Conservation (phyloP, 2,329 filamentous ascomycete species). For the Chalaropsis ovoidea region DNA sequence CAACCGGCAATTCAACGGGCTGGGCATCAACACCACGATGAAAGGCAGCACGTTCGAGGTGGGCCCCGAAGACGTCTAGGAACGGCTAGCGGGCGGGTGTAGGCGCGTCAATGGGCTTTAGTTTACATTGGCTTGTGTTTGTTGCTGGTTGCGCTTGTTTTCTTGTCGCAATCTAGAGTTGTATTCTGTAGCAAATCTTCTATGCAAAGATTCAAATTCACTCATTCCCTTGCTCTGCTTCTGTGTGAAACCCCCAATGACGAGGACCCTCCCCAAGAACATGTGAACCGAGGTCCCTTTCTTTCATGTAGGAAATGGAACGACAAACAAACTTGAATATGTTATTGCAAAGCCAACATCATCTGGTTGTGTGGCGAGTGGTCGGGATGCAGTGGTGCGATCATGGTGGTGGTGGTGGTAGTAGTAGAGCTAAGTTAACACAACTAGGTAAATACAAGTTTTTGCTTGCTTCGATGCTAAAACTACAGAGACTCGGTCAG, state of each 20-base stretch:
- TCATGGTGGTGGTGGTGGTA: not conserved
- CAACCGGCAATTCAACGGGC: not conserved
- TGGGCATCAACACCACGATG: not conserved
- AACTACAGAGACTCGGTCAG: conserved; percentile 92
- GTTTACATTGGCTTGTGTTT: not conserved
- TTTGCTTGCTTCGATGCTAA: conserved; percentile 18
- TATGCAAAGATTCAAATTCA: not conserved
- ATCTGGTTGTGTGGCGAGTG: not conserved
- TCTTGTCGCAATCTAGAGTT: not conserved
- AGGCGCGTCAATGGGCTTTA: not conserved
- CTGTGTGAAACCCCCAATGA: not conserved
- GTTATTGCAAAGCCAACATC: not conserved
- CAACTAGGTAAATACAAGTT: conserved; percentile 12
- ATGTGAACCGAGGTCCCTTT: too few relatives aligned
- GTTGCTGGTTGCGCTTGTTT: not conserved
- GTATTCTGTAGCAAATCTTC: not conserved
- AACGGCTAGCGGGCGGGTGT: not conserved
- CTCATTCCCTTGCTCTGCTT: not conserved
- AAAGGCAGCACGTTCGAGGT: not conserved
- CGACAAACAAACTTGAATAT: not conserved
- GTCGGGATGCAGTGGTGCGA: not conserved
- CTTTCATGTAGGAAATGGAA: not conserved
- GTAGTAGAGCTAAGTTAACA: conserved; percentile 13
- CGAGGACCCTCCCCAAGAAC: not conserved
- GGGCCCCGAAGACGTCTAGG: conserved; percentile 4